These are phyloP conservation scores for Chrysopogon serrulatus DNA, from an alignment of 176 grass and related monocot species.

Conservation along the genomic window DNA sequence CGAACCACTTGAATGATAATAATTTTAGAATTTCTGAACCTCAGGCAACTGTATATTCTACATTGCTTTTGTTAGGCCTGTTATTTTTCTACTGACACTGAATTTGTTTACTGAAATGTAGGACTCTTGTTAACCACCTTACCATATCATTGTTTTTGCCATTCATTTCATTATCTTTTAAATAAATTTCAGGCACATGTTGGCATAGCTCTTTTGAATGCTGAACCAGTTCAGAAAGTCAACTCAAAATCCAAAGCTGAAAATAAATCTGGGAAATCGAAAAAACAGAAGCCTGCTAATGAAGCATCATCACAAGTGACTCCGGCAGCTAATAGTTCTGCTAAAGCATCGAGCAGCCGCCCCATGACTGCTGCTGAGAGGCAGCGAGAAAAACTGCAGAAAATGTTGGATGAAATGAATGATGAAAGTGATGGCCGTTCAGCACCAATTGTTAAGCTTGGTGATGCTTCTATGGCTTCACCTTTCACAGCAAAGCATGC, in stretches of 20 bases:
- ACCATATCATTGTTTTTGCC: not conserved
- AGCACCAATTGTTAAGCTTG: conserved; percentile 75
- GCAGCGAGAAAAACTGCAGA: conserved; percentile 79
- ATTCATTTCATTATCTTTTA: conserved; percentile 10
- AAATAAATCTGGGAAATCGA: conserved; percentile 66
- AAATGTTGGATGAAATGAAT: conserved; percentile 97
- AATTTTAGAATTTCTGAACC: conserved; percentile 3
- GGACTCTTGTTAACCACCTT: not conserved
- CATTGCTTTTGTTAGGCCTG: not conserved
- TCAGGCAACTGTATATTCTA: not conserved
- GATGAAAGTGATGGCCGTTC: conserved; percentile 76
- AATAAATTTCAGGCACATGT: conserved; percentile 69
- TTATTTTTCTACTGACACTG: not conserved
- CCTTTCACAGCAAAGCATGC: conserved; percentile 99
- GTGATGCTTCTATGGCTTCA: conserved; percentile 99
- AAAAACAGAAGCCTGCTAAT: conserved; percentile 53
- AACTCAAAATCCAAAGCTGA: conserved; percentile 68
- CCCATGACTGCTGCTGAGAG: conserved; percentile 72
- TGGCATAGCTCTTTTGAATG: conserved; percentile 94
- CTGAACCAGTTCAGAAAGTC: conserved; percentile 59
- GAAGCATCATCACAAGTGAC: conserved; percentile 49
- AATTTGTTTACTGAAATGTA: not conserved
- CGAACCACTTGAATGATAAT: not conserved
- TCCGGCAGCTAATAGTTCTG: conserved; percentile 33
- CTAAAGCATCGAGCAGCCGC: conserved; percentile 44